phyloP scores from a whole-genome alignment of 768 basidiomycete species.

The Amanita inopinata region DNA sequence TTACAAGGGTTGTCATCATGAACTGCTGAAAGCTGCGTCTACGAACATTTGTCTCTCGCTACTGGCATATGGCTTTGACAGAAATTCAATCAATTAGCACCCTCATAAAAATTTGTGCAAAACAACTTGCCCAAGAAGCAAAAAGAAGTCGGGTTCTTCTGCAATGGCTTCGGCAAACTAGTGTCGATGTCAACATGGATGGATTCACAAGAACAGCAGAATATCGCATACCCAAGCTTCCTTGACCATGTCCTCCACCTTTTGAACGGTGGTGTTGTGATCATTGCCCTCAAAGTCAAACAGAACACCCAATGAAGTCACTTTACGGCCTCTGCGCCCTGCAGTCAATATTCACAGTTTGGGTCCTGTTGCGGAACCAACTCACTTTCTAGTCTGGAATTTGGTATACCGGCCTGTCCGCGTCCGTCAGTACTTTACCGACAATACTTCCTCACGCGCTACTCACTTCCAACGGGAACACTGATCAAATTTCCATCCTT shows the following conservation, averaged over 20 bases:
- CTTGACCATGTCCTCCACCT: constrained; percentile 64
- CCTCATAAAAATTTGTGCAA: too few species aligned
- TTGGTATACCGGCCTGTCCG: constrained; percentile 48
- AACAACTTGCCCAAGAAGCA: constrained; percentile 51
- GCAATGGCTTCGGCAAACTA: constrained; percentile 72
- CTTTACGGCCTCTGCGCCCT: constrained; percentile 42
- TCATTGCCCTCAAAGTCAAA: constrained; percentile 70
- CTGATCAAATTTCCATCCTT: constrained; percentile 25
- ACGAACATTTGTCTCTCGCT: constrained; percentile 49
- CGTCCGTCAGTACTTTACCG: too few species aligned
- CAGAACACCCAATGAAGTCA: constrained; percentile 75
- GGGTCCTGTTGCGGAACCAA: background rate
- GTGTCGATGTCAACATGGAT: background rate
- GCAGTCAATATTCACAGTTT: background rate
- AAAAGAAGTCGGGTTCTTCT: constrained; percentile 77
- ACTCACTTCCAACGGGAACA: constrained; percentile 28
- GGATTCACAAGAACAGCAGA: background rate
- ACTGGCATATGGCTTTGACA: constrained; percentile 89
- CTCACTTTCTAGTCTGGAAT: constrained; percentile 66
- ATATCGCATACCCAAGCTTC: constrained; percentile 67
- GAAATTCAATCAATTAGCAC: too few species aligned
- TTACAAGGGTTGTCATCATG: background rate
- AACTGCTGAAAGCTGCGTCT: background rate
- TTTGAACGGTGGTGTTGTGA: constrained; percentile 65
- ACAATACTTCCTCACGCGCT: too few species aligned